phyloP scores from a whole-genome alignment of 1,139 yeast genomes.

The Geotrichum citri-aurantii region DNA sequence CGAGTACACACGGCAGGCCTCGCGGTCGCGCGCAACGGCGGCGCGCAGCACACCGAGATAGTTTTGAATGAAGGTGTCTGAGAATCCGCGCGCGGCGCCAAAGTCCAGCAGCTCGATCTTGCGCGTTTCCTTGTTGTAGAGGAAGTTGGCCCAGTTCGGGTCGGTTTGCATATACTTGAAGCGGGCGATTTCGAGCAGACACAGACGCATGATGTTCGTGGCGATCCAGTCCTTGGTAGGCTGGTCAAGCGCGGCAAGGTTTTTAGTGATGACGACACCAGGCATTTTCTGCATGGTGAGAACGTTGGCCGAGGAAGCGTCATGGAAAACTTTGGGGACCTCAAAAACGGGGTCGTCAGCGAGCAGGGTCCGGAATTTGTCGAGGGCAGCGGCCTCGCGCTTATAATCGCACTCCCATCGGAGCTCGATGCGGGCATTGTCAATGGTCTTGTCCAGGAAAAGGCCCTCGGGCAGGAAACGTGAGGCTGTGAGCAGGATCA shows the following conservation, averaged over 20 bases:
- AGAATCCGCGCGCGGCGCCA: constrained; percentile 87
- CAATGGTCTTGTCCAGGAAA: constrained; percentile 85
- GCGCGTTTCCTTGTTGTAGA: constrained; percentile 60
- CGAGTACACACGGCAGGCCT: constrained; percentile 59
- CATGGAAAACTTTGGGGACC: constrained; percentile 78
- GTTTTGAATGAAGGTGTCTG: constrained; percentile 58
- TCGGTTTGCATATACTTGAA: constrained; percentile 96
- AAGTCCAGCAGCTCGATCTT: constrained; percentile 85
- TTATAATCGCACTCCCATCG: constrained; percentile 97
- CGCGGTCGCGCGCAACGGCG: constrained; percentile 66
- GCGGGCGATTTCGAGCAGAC: constrained; percentile 75
- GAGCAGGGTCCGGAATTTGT: constrained; percentile 57
- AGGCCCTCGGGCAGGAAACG: constrained; percentile 85
- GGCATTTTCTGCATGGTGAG: constrained; percentile 85
- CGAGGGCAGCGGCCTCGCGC: constrained; percentile 79
- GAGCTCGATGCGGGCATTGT: constrained; percentile 85
- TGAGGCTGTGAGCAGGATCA: constrained; percentile 79
- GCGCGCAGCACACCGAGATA: constrained; percentile 72
- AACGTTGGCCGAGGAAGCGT: constrained; percentile 73
- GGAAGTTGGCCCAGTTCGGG: constrained; percentile 98
- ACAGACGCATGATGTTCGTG: constrained; percentile 76
- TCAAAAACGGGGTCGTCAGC: constrained; percentile 62
- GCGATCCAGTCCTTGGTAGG: constrained; percentile 76
- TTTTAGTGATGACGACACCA: constrained; percentile 78
- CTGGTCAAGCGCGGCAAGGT: constrained; percentile 56